Conservation (phyloP, 163 green algal genomes). For the Smithsoniella earleae region DNA sequence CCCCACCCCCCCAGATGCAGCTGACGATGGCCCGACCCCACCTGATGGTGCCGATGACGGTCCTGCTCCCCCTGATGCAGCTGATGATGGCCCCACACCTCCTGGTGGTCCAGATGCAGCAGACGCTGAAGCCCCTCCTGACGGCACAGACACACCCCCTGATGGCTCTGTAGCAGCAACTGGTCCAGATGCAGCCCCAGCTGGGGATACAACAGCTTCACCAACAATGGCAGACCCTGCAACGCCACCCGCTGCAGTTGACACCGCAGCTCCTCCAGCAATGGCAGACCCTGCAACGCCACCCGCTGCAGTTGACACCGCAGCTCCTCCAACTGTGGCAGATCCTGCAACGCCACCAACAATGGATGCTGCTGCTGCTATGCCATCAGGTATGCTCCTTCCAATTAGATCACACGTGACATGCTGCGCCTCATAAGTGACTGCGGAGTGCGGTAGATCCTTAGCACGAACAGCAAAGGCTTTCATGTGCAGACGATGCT, state of each 20-base stretch:
- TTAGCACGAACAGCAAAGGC: neutral
- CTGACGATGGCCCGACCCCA: neutral
- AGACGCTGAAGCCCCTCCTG: neutral
- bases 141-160: neutral
- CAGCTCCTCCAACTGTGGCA: neutral
- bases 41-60: neutral
- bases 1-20: no score
- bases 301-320: neutral
- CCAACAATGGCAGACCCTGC: neutral
- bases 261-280: neutral
- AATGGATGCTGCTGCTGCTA: neutral
- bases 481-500: neutral
- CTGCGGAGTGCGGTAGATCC: neutral
- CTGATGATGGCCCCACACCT: neutral
- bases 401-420: no score
- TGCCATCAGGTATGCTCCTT: neutral
- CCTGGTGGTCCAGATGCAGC: neutral
- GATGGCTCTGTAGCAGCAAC: neutral
- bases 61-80: neutral
- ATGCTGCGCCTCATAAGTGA: no score
- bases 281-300: neutral
- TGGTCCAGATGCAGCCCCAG: no score
- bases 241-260: neutral
- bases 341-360: neutral
- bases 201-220: no score